Base-by-base conservation (phyloP, 805 yeast genomes). In the Yarrowia yakushimensis region DNA sequence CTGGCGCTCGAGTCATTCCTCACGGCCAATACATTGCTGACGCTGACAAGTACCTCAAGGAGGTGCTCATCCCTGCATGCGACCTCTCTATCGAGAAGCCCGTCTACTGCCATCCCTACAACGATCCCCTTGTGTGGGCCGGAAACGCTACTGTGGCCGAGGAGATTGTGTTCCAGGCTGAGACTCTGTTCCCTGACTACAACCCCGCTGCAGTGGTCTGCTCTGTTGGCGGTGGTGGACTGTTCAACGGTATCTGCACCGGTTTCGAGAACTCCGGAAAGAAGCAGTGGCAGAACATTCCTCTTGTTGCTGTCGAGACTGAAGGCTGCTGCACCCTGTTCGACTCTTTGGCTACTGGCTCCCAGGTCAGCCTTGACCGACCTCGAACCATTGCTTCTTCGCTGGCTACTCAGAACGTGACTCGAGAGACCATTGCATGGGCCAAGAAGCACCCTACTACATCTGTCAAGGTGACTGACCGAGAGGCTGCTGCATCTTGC, bases 191-290 rank as follows among this genome's bases (percentile, higher is more conserved):
- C 27, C 62, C 62, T 4, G 34, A 59, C 27, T 62, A 65, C 50
- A 81, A 85, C 66, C 82, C 93, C 63, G 82, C 81, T 64, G 97
- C 97, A 1, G 87, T 93, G 1, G 88, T 91, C 67, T 85, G 92
- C 64, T 93, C 97, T 9, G 90, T 91, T 59, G 99, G 98, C 64
- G 99, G 99, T 66, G 98, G 97, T 69, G 99, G 99, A 54, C 79
- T 93, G 66, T 82, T 88, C 71, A 84, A 96, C 11, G 99, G 99
- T 71, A 79, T 93, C 42, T 93, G 90, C 54, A 79, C 90, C 2
- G 96, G 94, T 69, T 74, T 93, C 72, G 87, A 88, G 74, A 81
- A 91, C 65, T 73, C 81, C 5, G 71, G 64, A 27, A 27, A 20
- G 28, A 13, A 20, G 31, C 28, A 12, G 73, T 22, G 72, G 77